Conservation (phyloP, 371 early-diverging fungal genomes). For the Lichtheimia ramosa region DNA sequence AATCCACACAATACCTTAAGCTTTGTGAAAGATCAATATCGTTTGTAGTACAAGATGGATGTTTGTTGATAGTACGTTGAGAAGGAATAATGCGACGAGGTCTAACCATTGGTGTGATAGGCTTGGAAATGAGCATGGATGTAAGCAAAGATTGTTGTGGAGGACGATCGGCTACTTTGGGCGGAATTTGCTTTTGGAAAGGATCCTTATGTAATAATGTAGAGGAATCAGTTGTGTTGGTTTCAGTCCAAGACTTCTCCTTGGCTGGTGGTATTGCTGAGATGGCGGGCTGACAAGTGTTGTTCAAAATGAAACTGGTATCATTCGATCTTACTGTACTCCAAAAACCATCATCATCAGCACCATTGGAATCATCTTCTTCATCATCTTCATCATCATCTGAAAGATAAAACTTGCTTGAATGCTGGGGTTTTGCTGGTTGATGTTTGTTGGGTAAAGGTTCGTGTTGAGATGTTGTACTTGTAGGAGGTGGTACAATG, state of each 20-base stretch:
- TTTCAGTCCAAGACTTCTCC: too few relatives aligned
- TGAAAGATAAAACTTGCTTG: constrained; percentile 25
- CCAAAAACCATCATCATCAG: constrained; percentile 20
- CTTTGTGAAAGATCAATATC: constrained; percentile 14
- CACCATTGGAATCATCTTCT: constrained; percentile 1
- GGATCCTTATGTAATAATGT: neutral
- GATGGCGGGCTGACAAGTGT: neutral
- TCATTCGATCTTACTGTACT: constrained; percentile 15
- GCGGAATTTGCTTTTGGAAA: constrained; percentile 11
- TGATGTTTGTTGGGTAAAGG: neutral
- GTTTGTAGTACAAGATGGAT: neutral
- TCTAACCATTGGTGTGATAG: neutral
- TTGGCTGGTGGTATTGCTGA: too few relatives aligned
- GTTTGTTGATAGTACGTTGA: neutral
- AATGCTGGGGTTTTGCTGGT: constrained; percentile 1
- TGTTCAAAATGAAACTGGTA: neutral
- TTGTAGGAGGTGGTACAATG: too few relatives aligned
- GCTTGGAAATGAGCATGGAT: neutral
- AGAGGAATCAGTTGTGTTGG: neutral
- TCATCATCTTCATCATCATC: constrained; percentile 18
- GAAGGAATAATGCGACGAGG: constrained; percentile 6
- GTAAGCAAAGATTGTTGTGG: constrained; percentile 6
- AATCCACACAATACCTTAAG: constrained; percentile 19
- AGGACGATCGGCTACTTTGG: constrained; percentile 1
- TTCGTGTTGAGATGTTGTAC: neutral